Conservation (phyloP, 2,329 filamentous ascomycete species). For the Botrytis squamosa region DNA sequence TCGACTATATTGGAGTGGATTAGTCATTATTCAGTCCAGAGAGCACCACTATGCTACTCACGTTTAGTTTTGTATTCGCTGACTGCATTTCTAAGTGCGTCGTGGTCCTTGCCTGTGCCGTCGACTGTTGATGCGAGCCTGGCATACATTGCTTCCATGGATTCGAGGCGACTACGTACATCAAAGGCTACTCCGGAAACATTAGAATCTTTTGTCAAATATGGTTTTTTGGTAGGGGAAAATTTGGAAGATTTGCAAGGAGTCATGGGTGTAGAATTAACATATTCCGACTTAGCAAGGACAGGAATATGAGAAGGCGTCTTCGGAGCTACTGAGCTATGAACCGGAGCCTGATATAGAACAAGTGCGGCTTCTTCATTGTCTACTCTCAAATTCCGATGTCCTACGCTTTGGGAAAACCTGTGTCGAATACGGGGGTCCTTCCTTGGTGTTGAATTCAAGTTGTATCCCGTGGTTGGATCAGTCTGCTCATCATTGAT, state of each 20-base stretch:
- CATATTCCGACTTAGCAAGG: slow-evolving; percentile 34
- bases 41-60: slow-evolving; percentile 39
- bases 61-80: slow-evolving; percentile 64
- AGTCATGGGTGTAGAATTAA: slow-evolving; percentile 33
- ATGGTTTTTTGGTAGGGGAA: slow-evolving; percentile 47
- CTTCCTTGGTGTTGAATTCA: slow-evolving; percentile 23
- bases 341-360: slow-evolving; percentile 31
- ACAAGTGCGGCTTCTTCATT: slow-evolving; percentile 33
- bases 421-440: slow-evolving; percentile 27
- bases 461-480: slow-evolving; percentile 27
- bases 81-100: slow-evolving; percentile 70
- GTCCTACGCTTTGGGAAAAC: slow-evolving; percentile 28
- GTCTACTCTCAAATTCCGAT: slow-evolving; percentile 29
- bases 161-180: slow-evolving; percentile 71
- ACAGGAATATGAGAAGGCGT: slow-evolving; percentile 41
- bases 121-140: slow-evolving; percentile 72
- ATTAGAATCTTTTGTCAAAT: slow-evolving; percentile 74
- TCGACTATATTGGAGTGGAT: slow-evolving; percentile 28
- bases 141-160: slow-evolving; percentile 73
- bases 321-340: slow-evolving; percentile 34
- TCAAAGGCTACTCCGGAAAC: slow-evolving; percentile 69
- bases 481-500: slow-evolving; percentile 27
- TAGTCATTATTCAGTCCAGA: slow-evolving; percentile 6
- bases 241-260: slow-evolving; percentile 45
- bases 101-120: slow-evolving; percentile 64